Base-by-base conservation (phyloP, 2,329 filamentous ascomycete species). In the Talaromyces sp. region DNA sequence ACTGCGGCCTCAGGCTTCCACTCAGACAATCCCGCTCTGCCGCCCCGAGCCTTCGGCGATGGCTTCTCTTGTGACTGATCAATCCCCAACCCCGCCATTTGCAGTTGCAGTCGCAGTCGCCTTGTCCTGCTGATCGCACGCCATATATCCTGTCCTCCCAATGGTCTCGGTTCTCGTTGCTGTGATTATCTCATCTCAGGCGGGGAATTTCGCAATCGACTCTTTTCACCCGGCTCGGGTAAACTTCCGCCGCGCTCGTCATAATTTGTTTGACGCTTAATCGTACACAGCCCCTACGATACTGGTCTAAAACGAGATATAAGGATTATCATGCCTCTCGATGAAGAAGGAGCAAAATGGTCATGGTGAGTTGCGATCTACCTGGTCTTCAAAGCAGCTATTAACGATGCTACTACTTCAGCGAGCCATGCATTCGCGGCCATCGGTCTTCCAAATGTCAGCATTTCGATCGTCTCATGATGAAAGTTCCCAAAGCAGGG, bases 391-490 rank as follows among this genome's bases (percentile, higher is more conserved):
- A 22, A 8, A 25, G 44, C 44, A 47, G 44, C 11, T 19, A 15
- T 47, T 47, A 47, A 47, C 44, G 25, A 15, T 25, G 10, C 44
- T 25, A 22, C 15, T 27, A 36, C 25, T 52, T 11, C 13, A 80
- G 78, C 63, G 78, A 80, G 64, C 78, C 78, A 66, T 80, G 78
- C 63, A 78, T 80, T 65, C 76, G 78, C 59, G 78, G 78, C 19
- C 78, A 80, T 67, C 75, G 78, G 58, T 80, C 78, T 25, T 80
- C 78, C 61, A 80, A 80, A 77, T 80, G 78, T 55, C 75, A 76
- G 60, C 78, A 81, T 65, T 78, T 75, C 58, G 78, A 81, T 63
- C 72, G 79, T 63, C 70, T 80, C 42, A 80, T 81, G 75, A 77
- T 81, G 67, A 79, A 79, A 67, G 79, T 81, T 25, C 77, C 78